Evolutionary conservation across 2,329 filamentous ascomycete genomes (phyloP).

Genomic region (Sarocladium strictum): DNA sequence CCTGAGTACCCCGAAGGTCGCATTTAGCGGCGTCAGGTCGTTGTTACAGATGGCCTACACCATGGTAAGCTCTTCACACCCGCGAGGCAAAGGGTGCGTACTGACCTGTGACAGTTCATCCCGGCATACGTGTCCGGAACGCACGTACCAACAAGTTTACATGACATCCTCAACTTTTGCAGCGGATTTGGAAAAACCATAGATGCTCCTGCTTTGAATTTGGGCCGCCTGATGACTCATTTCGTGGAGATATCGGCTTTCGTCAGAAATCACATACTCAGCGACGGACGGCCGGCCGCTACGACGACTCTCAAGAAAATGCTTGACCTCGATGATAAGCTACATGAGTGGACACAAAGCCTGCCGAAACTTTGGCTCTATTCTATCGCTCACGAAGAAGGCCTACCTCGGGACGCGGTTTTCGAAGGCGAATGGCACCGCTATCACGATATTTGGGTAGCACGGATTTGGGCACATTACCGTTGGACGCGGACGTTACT

Average conservation of each 20-base stretch:
- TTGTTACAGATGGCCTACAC: conserved; percentile 52
- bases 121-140: conserved; percentile 30
- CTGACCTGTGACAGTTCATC: conserved; percentile 31
- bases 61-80: conserved; percentile 35
- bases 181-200: conserved; percentile 25
- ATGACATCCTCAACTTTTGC: conserved; percentile 35
- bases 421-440: conserved; percentile 49
- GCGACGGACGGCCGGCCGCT: conserved; percentile 30
- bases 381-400: conserved; percentile 19
- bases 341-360: conserved; percentile 32
- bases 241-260: conserved; percentile 33
- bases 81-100: conserved; percentile 9
- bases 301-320: conserved; percentile 31
- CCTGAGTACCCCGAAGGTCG: neutral
- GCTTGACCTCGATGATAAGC: conserved; percentile 31
- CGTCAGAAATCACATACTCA: conserved; percentile 26
- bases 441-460: conserved; percentile 48
- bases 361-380: conserved; percentile 32
- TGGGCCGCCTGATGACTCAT: conserved; percentile 33
- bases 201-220: conserved; percentile 34
- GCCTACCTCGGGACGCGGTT: conserved; percentile 33
- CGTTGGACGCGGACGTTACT: conserved; percentile 51
- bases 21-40: conserved; percentile 41
- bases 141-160: conserved; percentile 20
- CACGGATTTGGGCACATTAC: conserved; percentile 53